A percentile compares a stretch with the other conserved stretches of the same genome.
Evolutionary conservation across 257 asterid species (phyloP).

Genomic region (Gardenia jasminoides): DNA sequence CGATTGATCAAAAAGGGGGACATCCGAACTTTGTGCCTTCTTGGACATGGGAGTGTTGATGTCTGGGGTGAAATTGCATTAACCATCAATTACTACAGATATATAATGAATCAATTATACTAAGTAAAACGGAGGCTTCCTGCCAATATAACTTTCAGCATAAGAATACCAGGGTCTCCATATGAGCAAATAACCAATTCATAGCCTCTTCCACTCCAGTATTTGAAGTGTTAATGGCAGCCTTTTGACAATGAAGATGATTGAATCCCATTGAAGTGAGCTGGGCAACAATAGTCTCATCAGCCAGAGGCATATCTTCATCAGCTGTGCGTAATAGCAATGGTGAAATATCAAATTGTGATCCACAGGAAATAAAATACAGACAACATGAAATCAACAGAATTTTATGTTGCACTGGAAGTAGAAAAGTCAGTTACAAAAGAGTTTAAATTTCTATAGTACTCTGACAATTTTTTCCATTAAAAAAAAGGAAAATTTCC

Average conservation of each 20-base stretch:
- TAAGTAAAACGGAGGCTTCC: background rate
- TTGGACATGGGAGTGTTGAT: constrained; percentile 69
- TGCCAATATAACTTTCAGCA: background rate
- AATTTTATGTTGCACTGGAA: background rate
- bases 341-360: constrained; percentile 12
- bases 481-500: too few relatives aligned
- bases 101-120: constrained; percentile 1
- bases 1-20: constrained; percentile 58
- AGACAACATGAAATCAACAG: background rate
- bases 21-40: constrained; percentile 31
- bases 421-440: background rate
- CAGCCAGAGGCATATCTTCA: constrained; percentile 31
- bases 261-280: constrained; percentile 87
- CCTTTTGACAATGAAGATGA: constrained; percentile 82
- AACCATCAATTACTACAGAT: constrained; percentile 15
- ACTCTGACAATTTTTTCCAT: too few relatives aligned
- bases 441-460: background rate
- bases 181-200: constrained; percentile 87
- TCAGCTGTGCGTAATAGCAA: constrained; percentile 41
- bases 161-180: constrained; percentile 77
- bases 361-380: background rate
- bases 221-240: constrained; percentile 80
- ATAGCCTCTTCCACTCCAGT: constrained; percentile 82
- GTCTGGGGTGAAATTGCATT: constrained; percentile 35
- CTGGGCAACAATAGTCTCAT: constrained; percentile 72